phyloP scores from a whole-genome alignment of 106 monocot genomes.

The Allium cepa region DNA sequence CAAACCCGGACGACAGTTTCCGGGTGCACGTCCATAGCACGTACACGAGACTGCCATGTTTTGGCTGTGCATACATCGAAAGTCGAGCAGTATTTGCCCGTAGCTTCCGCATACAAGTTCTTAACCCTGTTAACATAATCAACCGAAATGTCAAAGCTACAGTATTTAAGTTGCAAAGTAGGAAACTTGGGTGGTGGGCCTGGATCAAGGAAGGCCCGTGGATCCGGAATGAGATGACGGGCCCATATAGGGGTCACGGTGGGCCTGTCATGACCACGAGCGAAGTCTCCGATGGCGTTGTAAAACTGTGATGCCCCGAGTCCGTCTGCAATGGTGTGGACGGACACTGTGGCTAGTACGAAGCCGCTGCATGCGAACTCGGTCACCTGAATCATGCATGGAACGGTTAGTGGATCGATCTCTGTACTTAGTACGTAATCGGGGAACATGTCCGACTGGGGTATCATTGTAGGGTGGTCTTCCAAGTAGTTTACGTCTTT shows the following conservation, averaged over 20 bases:
- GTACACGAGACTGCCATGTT: slow-evolving; percentile 32
- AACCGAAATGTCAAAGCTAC: slow-evolving; percentile 14
- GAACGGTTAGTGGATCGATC: background rate
- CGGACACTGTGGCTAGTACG: slow-evolving; percentile 12
- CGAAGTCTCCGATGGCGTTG: slow-evolving; percentile 26
- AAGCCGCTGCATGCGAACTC: slow-evolving; percentile 36
- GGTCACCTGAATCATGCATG: slow-evolving; percentile 20
- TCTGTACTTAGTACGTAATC: background rate
- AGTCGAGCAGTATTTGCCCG: slow-evolving; percentile 36
- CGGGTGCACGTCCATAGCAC: slow-evolving; percentile 10
- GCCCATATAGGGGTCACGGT: slow-evolving; percentile 18
- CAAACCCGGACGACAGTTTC: slow-evolving; percentile 19
- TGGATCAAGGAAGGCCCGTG: slow-evolving; percentile 6
- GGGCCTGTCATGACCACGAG: slow-evolving; percentile 18
- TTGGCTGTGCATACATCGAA: slow-evolving; percentile 37
- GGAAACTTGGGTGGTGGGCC: slow-evolving; percentile 11
- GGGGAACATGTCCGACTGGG: background rate
- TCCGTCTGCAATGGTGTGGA: slow-evolving; percentile 29
- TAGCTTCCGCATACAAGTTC: slow-evolving; percentile 12
- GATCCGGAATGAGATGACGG: slow-evolving; percentile 22
- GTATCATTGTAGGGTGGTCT: background rate
- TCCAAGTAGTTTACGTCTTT: background rate
- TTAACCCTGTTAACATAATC: slow-evolving; percentile 16
- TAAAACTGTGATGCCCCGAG: slow-evolving; percentile 33
- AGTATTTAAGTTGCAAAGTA: slow-evolving; percentile 13